Evolutionary conservation across 2,329 filamentous ascomycete species (phyloP).

Genomic region (Ascochyta lentis): DNA sequence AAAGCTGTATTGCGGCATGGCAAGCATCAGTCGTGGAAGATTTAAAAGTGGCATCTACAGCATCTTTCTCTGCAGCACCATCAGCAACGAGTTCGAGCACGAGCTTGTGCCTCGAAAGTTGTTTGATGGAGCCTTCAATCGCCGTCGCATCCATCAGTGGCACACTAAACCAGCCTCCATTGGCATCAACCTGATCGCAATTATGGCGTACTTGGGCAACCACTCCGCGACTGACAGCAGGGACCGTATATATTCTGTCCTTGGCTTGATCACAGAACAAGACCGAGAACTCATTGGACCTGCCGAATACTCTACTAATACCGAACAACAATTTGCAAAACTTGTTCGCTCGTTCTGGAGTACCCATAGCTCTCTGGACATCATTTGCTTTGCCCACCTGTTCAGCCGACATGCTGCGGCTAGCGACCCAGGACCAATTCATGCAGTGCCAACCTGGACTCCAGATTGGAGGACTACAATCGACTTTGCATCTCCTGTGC

Average conservation of each 20-base stretch:
- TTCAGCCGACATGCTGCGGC: conserved; percentile 33
- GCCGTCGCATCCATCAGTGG: conserved; percentile 39
- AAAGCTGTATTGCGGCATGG: conserved; percentile 33
- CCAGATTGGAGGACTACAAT: conserved; percentile 39
- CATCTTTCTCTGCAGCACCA: conserved; percentile 36
- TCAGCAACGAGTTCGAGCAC: conserved; percentile 30
- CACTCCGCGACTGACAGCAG: conserved; percentile 37
- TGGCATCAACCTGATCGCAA: conserved; percentile 34
- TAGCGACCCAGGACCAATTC: conserved; percentile 15
- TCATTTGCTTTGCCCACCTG: conserved; percentile 40
- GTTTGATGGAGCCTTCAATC: conserved; percentile 41
- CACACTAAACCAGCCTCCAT: conserved; percentile 20
- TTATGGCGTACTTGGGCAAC: conserved; percentile 40
- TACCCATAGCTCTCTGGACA: conserved; percentile 33
- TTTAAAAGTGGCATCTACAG: conserved; percentile 41
- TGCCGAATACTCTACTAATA: conserved; percentile 30
- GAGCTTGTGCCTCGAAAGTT: conserved; percentile 32
- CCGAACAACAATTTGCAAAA: conserved; percentile 31
- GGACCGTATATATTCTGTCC: conserved; percentile 40
- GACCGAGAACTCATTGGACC: conserved; percentile 33
- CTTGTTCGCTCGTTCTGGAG: conserved; percentile 40
- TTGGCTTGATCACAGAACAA: conserved; percentile 33
- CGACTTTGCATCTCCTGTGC: conserved; percentile 40
- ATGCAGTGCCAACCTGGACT: conserved; percentile 33
- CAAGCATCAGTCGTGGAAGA: conserved; percentile 31